phyloP scores from a whole-genome alignment of 2,329 filamentous ascomycete species.

The Xylaria sp. region DNA sequence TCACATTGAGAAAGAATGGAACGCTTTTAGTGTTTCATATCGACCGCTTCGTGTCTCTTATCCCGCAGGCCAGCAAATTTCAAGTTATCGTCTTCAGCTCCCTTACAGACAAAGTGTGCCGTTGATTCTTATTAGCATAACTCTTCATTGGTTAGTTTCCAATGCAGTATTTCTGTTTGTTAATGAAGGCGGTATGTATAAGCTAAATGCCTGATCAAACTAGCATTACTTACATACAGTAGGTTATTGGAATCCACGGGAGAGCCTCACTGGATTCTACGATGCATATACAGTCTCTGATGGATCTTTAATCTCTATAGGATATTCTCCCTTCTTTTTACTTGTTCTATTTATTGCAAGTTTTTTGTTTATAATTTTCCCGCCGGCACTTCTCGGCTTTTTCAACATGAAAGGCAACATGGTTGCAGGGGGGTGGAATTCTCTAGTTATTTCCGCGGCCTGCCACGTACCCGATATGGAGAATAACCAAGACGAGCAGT shows the following conservation, averaged over 20 bases:
- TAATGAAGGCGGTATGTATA: too few relatives aligned
- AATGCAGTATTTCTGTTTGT: slow-evolving; percentile 1
- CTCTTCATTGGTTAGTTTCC: background rate
- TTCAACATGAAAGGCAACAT: background rate
- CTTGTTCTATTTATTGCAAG: background rate
- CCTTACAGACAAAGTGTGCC: slow-evolving; percentile 6
- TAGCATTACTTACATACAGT: background rate
- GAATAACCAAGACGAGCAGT: background rate
- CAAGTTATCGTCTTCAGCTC: slow-evolving; percentile 14
- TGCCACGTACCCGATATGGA: background rate
- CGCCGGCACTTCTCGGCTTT: background rate
- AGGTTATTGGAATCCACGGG: background rate
- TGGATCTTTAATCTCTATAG: background rate
- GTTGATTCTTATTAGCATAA: background rate
- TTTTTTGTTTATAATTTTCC: background rate
- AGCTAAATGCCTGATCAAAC: too few relatives aligned
- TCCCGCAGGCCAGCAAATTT: slow-evolving; percentile 4
- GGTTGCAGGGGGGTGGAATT: background rate
- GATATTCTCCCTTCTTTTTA: background rate
- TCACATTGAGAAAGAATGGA: slow-evolving; percentile 9
- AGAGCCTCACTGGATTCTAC: background rate
- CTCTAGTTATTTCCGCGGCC: slow-evolving; percentile 3
- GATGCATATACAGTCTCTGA: background rate
- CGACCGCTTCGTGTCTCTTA: slow-evolving; percentile 9
- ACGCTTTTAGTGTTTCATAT: background rate